A percentile compares a stretch with the other conserved stretches of the same genome.
Evolutionary conservation across 768 basidiomycete species (phyloP).

Genomic region (Mycena vulgaris): DNA sequence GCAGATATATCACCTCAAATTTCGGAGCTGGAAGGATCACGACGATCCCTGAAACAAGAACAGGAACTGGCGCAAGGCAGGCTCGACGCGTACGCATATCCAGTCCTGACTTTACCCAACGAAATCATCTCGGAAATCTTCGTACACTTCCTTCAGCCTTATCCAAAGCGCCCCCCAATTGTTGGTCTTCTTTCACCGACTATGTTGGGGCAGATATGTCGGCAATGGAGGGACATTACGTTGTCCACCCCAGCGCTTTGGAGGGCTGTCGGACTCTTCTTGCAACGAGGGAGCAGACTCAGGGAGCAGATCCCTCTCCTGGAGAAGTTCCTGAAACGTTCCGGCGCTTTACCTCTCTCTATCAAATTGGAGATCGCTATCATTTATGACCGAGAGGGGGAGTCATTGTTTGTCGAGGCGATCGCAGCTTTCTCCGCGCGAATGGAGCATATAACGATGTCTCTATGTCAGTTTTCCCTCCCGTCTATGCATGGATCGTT

Average conservation of each 20-base stretch:
- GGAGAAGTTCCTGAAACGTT: background rate
- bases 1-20: background rate
- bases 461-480: background rate
- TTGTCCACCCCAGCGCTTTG: background rate
- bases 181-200: background rate
- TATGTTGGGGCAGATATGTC: background rate
- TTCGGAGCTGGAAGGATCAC: background rate
- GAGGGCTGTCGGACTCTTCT: background rate
- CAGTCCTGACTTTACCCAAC: background rate
- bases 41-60: background rate
- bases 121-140: no score
- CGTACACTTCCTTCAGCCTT: background rate
- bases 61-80: background rate
- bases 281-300: background rate
- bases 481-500: background rate
- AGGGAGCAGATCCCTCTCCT: background rate
- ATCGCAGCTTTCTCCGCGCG: background rate
- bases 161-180: background rate
- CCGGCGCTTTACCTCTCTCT: background rate
- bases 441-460: background rate
- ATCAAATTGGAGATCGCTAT: background rate
- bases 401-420: background rate
- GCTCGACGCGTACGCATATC: background rate
- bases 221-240: background rate
- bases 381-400: no score